Percentiles rank a stretch among this genome's conserved stretches.
phyloP scores from a whole-genome alignment of 1,139 yeast genomes.

The Saccharomyces pastorianus region DNA sequence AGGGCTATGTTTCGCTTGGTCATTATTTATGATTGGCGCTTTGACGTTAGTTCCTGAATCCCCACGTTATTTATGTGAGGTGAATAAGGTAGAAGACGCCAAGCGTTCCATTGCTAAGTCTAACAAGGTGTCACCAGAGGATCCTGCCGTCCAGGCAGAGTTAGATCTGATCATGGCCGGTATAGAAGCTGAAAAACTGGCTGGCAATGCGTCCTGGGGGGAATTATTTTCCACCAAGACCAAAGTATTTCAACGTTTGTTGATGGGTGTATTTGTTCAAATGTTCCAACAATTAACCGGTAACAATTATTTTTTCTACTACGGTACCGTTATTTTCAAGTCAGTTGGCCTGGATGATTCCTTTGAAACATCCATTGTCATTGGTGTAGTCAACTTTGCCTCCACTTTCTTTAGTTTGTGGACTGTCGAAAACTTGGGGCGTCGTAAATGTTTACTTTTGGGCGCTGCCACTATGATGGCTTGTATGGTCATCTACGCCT shows the following conservation, averaged over 20 bases:
- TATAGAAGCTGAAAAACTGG: slow-evolving; percentile 39
- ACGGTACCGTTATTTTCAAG: slow-evolving; percentile 59
- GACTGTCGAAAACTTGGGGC: slow-evolving; percentile 54
- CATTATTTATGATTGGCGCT: slow-evolving; percentile 38
- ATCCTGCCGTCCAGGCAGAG: slow-evolving; percentile 44
- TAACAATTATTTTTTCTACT: slow-evolving; percentile 65
- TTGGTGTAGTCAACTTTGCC: slow-evolving; percentile 63
- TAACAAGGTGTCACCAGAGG: slow-evolving; percentile 38
- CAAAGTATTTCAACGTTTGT: slow-evolving; percentile 47
- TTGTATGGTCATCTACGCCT: slow-evolving; percentile 50
- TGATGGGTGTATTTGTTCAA: slow-evolving; percentile 56
- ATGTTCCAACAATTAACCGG: slow-evolving; percentile 68
- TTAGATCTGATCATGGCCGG: slow-evolving; percentile 53
- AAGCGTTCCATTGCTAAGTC: slow-evolving; percentile 38
- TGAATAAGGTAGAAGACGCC: slow-evolving; percentile 47
- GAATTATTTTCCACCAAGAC: slow-evolving; percentile 30
- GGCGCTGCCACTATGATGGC: slow-evolving; percentile 56
- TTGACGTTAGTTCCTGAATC: slow-evolving; percentile 66
- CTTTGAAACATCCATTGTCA: slow-evolving; percentile 58
- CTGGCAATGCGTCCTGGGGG: slow-evolving; percentile 31
- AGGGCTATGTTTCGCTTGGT: slow-evolving; percentile 41
- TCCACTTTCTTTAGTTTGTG: slow-evolving; percentile 58
- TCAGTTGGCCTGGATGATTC: slow-evolving; percentile 62
- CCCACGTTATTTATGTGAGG: slow-evolving; percentile 57
- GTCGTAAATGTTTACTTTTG: slow-evolving; percentile 50